phyloP scores from a whole-genome alignment of 2,329 filamentous ascomycete species.

The Calonectria pauciramosa region DNA sequence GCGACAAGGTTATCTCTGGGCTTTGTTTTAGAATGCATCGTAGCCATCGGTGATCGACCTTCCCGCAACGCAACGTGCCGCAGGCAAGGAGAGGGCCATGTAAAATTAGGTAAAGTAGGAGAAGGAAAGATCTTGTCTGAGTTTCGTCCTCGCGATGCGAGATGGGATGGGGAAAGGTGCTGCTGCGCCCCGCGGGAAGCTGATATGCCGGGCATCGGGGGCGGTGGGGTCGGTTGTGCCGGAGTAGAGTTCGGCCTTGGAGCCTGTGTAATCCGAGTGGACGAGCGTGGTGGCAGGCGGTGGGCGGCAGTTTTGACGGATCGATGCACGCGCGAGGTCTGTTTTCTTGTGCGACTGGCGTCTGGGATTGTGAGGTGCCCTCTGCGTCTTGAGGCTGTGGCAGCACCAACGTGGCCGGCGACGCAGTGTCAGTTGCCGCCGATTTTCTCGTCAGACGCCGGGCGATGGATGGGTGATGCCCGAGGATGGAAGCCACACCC shows the following conservation, averaged over 20 bases:
- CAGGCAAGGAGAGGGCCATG: neutral
- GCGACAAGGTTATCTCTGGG: neutral
- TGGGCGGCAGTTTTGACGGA: slow-evolving; percentile 5
- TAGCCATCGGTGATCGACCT: slow-evolving; percentile 4
- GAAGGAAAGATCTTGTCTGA: neutral
- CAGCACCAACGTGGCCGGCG: neutral
- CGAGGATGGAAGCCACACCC: neutral
- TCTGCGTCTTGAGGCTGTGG: slow-evolving; percentile 2
- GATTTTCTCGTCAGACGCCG: neutral
- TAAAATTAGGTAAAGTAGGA: neutral
- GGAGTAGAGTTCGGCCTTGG: slow-evolving; percentile 15
- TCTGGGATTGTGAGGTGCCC: neutral
- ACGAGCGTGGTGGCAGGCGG: slow-evolving; percentile 3
- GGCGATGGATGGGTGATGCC: neutral
- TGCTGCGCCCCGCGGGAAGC: slow-evolving; percentile 31
- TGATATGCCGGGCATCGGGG: slow-evolving; percentile 28
- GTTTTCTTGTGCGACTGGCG: neutral
- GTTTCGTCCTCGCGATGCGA: neutral
- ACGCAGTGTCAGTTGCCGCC: slow-evolving; percentile 2
- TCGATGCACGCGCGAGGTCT: neutral
- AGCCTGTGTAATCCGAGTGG: slow-evolving; percentile 2
- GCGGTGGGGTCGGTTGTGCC: slow-evolving; percentile 4
- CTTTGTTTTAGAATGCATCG: slow-evolving; percentile 4
- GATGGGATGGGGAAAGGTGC: slow-evolving; percentile 7
- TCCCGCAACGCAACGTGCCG: slow-evolving; percentile 17